These are phyloP conservation scores for Pestalotiopsis sp. DNA, from an alignment of 2,329 filamentous ascomycete genomes.

Conservation along the genomic window DNA sequence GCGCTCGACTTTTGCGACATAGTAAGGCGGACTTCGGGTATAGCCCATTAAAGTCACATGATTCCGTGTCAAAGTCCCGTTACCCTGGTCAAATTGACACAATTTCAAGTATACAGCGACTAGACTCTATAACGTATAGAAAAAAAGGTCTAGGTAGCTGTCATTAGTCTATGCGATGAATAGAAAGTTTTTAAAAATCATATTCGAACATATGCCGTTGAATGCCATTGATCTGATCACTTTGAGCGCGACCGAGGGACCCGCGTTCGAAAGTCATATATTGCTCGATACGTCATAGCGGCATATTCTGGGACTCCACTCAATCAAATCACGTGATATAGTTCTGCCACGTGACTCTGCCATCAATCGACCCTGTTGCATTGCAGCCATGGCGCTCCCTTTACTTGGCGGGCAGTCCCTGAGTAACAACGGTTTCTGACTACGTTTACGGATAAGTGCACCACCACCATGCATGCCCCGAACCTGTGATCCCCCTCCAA, in stretches of 20 bases:
- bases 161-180: neutral
- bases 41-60: neutral
- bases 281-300: neutral
- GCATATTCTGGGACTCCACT: neutral
- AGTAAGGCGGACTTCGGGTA: neutral
- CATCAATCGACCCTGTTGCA: neutral
- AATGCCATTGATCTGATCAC: neutral
- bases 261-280: neutral
- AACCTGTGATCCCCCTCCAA: neutral
- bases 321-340: neutral
- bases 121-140: neutral
- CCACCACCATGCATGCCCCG: neutral
- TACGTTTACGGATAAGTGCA: neutral
- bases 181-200: neutral
- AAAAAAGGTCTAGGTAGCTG: neutral
- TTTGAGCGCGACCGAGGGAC: neutral
- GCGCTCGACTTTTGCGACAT: neutral
- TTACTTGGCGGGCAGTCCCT: neutral
- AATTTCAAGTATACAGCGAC: neutral
- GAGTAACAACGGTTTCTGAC: neutral
- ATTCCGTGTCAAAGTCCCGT: neutral
- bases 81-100: neutral
- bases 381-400: neutral
- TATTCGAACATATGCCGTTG: neutral
- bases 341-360: neutral